Evolutionary conservation across 169 alveolate species (phyloP), one percentile per base, ranked within the genome.

Genomic region (Plasmodium reichenowi): DNA sequence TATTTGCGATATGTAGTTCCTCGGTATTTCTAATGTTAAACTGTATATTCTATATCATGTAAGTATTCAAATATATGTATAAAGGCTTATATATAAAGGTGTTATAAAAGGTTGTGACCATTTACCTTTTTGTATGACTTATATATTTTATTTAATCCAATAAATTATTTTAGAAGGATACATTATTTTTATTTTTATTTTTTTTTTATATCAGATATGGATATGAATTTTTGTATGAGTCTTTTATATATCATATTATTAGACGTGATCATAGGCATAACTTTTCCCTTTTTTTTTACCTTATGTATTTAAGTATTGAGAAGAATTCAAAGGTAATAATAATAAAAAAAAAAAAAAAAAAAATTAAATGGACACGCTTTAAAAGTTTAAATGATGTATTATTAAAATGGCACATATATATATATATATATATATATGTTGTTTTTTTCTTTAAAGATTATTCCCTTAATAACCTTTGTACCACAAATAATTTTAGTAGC

Each of bases 261-360:
- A 95, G 99, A 86, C 96, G 96, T 85, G 99, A 99, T 89, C 98
- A 97, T 94, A 93, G 99, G 20, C 99, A 99, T 93, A 99, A 99
- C 94, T 98, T 97, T 92, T 98, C 99, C 2, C 95, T 97, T 52
- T 98, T 96, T 95, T 99, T 97, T 94, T 98, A 98, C 90, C 85
- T 94, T 73, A 97, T 98, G 88, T 98, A 98, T 95, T 93, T 94
- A 93, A 48, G 85, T 54, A 90, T 90, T 72, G 92, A 75, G 73
- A 72, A 94, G 59, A 88, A 88, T 70, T 54, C 88, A 47, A 88
- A 88, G 96, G 98, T 96, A 45, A 64, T 59, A 29, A 67, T 73
- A 29, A 38, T n/a, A 48, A 32, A 32, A 32, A 32, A 32, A 32
- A 32, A 32, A 32, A 32, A 32, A 32, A 32, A 32, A 32, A 32